These are phyloP conservation scores for Hygrocybe punicea DNA, from an alignment of 768 basidiomycete species.

Conservation along the genomic window DNA sequence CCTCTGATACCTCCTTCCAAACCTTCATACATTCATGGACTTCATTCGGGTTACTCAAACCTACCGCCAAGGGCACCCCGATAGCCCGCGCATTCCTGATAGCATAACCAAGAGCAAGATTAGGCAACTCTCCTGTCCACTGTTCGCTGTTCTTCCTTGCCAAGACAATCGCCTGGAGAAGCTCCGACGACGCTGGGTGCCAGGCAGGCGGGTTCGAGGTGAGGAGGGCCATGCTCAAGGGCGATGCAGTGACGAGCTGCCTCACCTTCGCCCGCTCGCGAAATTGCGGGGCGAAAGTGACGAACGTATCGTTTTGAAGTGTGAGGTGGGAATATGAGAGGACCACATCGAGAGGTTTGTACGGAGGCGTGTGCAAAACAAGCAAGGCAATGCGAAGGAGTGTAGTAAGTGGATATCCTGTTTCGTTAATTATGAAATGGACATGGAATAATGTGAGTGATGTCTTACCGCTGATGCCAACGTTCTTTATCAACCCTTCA, in stretches of 20 bases:
- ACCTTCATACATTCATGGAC: conserved; percentile 70
- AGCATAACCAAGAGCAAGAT: conserved; percentile 72
- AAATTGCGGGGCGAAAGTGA: conserved; percentile 54
- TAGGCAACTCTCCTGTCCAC: conserved; percentile 50
- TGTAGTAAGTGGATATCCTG: conserved; percentile 79
- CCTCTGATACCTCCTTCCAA: conserved; percentile 59
- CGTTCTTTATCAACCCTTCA: conserved; percentile 65
- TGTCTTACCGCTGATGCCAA: conserved; percentile 74
- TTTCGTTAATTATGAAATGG: neutral
- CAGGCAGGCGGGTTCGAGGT: conserved; percentile 55
- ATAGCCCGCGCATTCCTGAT: conserved; percentile 46
- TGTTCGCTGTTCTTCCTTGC: conserved; percentile 33
- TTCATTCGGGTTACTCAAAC: conserved; percentile 65
- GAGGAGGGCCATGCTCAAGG: conserved; percentile 81
- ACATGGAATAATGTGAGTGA: neutral
- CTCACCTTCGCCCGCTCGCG: conserved; percentile 58
- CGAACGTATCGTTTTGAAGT: conserved; percentile 65
- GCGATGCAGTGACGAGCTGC: conserved; percentile 75
- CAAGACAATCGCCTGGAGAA: conserved; percentile 43
- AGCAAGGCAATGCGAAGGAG: conserved; percentile 80
- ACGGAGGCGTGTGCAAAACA: conserved; percentile 62
- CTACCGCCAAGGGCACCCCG: conserved; percentile 63
- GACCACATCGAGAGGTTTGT: conserved; percentile 70
- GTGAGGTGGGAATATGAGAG: conserved; percentile 80
- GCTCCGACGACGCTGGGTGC: conserved; percentile 67